phyloP scores from a whole-genome alignment of 2,329 filamentous ascomycete genomes.

The Aspergillus bombycis region DNA sequence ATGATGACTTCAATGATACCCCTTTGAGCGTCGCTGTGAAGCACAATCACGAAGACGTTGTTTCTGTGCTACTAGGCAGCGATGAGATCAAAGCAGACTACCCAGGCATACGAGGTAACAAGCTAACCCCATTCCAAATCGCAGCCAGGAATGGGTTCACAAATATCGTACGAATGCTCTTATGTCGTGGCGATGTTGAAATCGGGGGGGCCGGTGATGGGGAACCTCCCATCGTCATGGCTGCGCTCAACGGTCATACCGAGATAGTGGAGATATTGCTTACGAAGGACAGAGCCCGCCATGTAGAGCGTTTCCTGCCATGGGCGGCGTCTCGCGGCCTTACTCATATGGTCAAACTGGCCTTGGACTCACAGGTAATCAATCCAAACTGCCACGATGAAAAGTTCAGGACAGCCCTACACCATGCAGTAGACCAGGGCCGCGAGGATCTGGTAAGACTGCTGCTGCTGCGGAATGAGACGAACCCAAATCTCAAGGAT shows the following conservation, averaged over 20 bases:
- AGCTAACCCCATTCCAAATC: background rate
- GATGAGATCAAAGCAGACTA: background rate
- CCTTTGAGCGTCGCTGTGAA: conserved; percentile 1
- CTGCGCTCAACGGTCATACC: background rate
- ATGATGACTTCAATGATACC: background rate
- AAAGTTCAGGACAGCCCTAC: background rate
- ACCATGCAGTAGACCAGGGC: background rate
- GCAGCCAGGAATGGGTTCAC: background rate
- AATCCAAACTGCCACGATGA: background rate
- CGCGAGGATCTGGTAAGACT: background rate
- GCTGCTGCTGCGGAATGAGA: background rate
- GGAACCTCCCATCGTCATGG: background rate
- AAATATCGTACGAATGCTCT: background rate
- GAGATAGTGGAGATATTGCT: background rate
- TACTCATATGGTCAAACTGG: background rate
- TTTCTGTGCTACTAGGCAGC: background rate
- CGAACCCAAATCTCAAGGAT: background rate
- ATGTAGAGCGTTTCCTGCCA: background rate
- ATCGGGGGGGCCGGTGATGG: background rate
- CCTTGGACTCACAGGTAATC: background rate
- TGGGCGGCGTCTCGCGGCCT: background rate
- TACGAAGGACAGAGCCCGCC: background rate
- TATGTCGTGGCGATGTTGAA: background rate
- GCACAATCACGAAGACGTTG: background rate
- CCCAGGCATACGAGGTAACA: background rate